Conservation (phyloP, 2,329 filamentous ascomycete genomes). For the Monosporascus sp. region DNA sequence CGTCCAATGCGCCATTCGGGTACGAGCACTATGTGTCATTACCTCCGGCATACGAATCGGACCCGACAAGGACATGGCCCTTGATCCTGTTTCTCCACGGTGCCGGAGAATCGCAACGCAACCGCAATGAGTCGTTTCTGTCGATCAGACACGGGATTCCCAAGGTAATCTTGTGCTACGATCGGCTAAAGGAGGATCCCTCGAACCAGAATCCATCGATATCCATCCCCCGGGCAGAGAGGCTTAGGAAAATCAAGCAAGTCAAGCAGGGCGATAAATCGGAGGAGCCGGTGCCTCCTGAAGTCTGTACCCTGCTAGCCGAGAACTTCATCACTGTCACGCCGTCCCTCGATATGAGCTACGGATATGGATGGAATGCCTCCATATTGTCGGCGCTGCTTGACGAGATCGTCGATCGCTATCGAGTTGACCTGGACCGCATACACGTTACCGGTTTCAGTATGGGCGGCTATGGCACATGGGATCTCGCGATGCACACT, state of each 20-base stretch:
- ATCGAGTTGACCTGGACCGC: neutral
- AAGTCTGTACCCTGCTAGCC: neutral
- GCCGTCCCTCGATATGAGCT: slow-evolving; percentile 4
- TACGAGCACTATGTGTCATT: slow-evolving; percentile 4
- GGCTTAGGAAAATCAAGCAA: neutral
- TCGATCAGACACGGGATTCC: slow-evolving; percentile 1
- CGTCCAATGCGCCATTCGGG: slow-evolving; percentile 1
- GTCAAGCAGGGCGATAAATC: neutral
- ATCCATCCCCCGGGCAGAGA: neutral
- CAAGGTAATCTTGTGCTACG: slow-evolving; percentile 1
- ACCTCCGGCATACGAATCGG: neutral
- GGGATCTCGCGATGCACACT: neutral
- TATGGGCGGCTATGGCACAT: slow-evolving; percentile 1
- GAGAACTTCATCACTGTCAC: slow-evolving; percentile 2
- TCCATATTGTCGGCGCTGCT: slow-evolving; percentile 1
- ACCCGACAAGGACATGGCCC: neutral
- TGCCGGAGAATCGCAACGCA: neutral
- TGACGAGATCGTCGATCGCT: slow-evolving; percentile 1
- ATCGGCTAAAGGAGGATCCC: neutral
- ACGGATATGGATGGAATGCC: slow-evolving; percentile 6
- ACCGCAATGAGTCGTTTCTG: neutral
- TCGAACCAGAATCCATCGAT: neutral
- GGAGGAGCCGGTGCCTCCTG: neutral
- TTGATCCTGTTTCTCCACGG: slow-evolving; percentile 1
- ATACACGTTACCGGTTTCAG: neutral